Percentiles rank a stretch among this genome's conserved stretches.
Conservation (phyloP, 768 basidiomycete species). For the Tremella mesenterica region DNA sequence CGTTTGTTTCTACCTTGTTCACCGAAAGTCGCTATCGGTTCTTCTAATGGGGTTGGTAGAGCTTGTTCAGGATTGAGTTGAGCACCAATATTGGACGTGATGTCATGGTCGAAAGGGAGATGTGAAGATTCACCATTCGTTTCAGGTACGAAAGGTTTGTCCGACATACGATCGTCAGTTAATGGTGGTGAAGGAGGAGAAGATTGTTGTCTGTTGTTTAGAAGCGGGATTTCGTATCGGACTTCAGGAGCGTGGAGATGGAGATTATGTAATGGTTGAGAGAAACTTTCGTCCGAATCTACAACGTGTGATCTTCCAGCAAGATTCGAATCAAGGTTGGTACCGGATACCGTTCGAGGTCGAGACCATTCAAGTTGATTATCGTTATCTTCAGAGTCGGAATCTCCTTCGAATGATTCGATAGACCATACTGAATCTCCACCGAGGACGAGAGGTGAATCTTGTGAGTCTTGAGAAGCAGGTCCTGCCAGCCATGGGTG, state of each 20-base stretch:
- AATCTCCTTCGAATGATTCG: constrained; percentile 26
- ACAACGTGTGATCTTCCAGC: too few species aligned
- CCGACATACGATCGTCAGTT: constrained; percentile 6
- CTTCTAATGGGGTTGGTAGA: background rate
- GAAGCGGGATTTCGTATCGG: background rate
- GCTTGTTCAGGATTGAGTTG: background rate
- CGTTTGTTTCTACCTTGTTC: background rate
- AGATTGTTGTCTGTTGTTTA: background rate
- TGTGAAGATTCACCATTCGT: too few species aligned
- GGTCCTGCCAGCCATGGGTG: constrained; percentile 65
- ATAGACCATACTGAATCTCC: constrained; percentile 31
- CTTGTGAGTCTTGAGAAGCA: constrained; percentile 14
- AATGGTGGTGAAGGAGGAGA: constrained; percentile 14
- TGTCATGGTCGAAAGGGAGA: background rate
- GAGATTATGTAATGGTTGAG: constrained; percentile 37
- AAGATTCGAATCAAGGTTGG: constrained; percentile 16
- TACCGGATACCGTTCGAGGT: constrained; percentile 23
- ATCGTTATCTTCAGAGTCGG: constrained; percentile 6
- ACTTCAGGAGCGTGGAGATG: constrained; percentile 27
- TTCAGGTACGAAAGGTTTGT: too few species aligned
- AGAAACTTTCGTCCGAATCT: constrained; percentile 33
- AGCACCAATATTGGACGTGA: background rate
- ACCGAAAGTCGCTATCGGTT: background rate
- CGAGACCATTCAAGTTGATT: constrained; percentile 9
- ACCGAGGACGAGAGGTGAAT: constrained; percentile 15